Evolutionary conservation across 1,139 yeast species (phyloP), one percentile per base, ranked within the genome.

Genomic region (Hyphopichia wangnamkhiaoensis): DNA sequence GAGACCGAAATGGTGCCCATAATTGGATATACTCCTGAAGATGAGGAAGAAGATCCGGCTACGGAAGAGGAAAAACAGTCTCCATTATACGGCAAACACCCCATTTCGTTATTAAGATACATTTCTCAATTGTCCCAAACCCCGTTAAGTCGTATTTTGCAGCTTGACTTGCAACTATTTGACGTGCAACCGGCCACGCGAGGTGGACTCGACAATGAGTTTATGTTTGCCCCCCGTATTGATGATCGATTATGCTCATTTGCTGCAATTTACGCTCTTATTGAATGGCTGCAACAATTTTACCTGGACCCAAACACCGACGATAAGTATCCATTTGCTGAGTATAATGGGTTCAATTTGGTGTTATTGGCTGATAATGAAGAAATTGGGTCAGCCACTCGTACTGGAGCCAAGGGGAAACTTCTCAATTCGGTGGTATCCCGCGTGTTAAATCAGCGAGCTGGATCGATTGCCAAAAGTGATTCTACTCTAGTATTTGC

Each of bases 241-340:
- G 78, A 72, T 45, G 78, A 72, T 46, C 57, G 77, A 38, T 55
- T 71, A 20, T 71, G 76, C 49, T 68, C 75, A 2, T 72, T 53
- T 45, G 63, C 69, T 24, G 76, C 76, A 4, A 50, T 68, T 30
- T 51, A 63, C 38, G 69, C 68, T 1, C 56, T 72, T 39, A 50
- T 68, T 34, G 63, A 61, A 40, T 56, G 50, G 33, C 45, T 59
- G 34, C 46, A 56, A 37, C 33, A 27, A 10, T 53, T 56, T 30
- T 47, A 37, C 24, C 19, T 32, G 13, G 43, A 47, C 12, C 42
- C 58, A 9, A 32, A 32, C 25, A 33, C 28, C 13, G 16, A 15
- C 9, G 46, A 49, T 16, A 48, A 48, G 14, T 47, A 39, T 26
- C 49, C 45, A 4, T 42, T 54, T 24, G 49, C 52, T n/a, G 47